phyloP scores from a whole-genome alignment of 148 eudicot species.

The Rhododendron simsii region DNA sequence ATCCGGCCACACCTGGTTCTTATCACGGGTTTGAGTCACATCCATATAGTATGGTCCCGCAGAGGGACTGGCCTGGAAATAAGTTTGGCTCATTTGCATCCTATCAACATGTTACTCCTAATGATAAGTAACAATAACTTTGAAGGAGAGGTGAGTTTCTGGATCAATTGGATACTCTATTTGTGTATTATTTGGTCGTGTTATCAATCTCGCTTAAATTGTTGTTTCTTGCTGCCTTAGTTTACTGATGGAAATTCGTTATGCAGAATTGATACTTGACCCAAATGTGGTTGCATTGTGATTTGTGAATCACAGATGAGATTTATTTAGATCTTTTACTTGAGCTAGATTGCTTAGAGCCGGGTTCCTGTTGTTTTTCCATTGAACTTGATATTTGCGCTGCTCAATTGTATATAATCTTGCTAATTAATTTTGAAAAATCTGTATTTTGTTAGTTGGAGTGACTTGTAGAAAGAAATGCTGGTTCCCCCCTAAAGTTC shows the following conservation, averaged over 20 bases:
- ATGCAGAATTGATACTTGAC: constrained; percentile 21
- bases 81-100: constrained; percentile 16
- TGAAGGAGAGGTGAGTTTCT: constrained; percentile 17
- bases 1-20: constrained; percentile 3
- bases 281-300: background rate
- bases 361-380: background rate
- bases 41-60: constrained; percentile 38
- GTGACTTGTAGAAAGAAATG: background rate
- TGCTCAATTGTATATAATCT: background rate
- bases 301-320: background rate
- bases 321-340: background rate
- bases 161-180: background rate
- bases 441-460: background rate
- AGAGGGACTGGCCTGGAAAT: constrained; percentile 45
- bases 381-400: background rate
- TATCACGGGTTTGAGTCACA: constrained; percentile 30
- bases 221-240: background rate
- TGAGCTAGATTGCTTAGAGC: background rate
- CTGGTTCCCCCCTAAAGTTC: background rate
- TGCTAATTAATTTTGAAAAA: background rate
- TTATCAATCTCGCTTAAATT: background rate
- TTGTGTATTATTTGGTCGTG: background rate
- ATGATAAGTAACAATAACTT: constrained; percentile 18
- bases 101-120: constrained; percentile 25
- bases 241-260: background rate